Conservation (phyloP, 1,139 yeast species). For the Pichia norvegensis region DNA sequence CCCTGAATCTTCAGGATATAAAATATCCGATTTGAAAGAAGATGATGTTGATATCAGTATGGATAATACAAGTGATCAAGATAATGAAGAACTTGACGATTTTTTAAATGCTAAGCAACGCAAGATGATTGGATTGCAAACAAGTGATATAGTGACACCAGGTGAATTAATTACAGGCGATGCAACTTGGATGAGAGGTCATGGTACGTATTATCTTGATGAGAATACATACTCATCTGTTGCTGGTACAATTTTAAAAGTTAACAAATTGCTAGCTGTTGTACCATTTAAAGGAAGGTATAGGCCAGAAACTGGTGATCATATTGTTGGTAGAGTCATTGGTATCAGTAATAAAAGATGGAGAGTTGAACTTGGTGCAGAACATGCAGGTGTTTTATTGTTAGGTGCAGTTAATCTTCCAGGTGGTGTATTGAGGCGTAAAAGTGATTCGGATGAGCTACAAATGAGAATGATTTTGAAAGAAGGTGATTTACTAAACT, state of each 20-base stretch:
- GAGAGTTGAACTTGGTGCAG: conserved; percentile 95
- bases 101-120: conserved; percentile 11
- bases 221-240: conserved; percentile 79
- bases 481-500: conserved; percentile 94
- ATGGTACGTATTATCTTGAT: conserved; percentile 79
- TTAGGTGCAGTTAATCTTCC: conserved; percentile 95
- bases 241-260: conserved; percentile 83
- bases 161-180: conserved; percentile 97
- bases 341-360: conserved; percentile 93
- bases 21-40: neutral
- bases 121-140: conserved; percentile 7
- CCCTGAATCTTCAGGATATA: neutral
- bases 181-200: conserved; percentile 98
- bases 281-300: conserved; percentile 81
- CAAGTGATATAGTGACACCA: conserved; percentile 60
- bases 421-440: conserved; percentile 91
- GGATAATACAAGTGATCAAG: conserved; percentile 13
- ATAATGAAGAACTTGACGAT: conserved; percentile 15
- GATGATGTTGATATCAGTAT: neutral
- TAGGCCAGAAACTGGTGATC: conserved; percentile 94
- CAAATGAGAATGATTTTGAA: conserved; percentile 92
- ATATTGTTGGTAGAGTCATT: conserved; percentile 85
- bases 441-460: conserved; percentile 89
- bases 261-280: conserved; percentile 80
- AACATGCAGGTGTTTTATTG: conserved; percentile 86